Base-by-base conservation (phyloP, 345 rosid genomes). In the Cardamine resedifolia region DNA sequence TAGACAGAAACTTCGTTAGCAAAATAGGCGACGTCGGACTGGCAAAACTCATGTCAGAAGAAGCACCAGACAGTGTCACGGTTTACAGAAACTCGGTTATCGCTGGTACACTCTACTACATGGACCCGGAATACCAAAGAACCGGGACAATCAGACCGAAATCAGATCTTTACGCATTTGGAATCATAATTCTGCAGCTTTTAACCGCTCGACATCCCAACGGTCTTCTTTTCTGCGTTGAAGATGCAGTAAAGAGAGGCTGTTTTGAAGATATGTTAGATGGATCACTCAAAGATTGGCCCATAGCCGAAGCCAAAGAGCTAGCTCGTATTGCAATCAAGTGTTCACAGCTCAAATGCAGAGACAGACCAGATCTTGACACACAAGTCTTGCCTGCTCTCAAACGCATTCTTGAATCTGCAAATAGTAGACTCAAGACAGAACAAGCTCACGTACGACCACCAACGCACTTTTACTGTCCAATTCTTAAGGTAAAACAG, bases 91-190 rank as follows among this genome's bases (percentile, higher is more conserved):
- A 90, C 66, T 84, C 97, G 2, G 39, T 87, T 26, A 75, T 90
- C 59, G 96, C 93, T 0, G 96, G 96, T 67, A 90, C 98, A 12
- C 77, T 92, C 44, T 78, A 61, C 78, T 92, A 92, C 84, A 88
- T 92, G 90, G 98, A 92, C 64, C 96, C 98, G 0, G 97, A 92
- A 73, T 92, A 92, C 75, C 90, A 83, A 56, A 83, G 92, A 80
- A 90, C 96, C 0, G 98, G 98, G 21, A 92, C 95, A 4, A 6
- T 90, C 68, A 80, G 96, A 78, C 98, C 98, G 9, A 92, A 92
- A 70, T 92, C 98, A 1, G 98, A 90, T 85, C 70, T 92, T 18
- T 88, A 84, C 71, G 98, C 96, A 5, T 84, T 92, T 55, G 97
- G 98, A 62, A 64, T 92, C 59, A 86, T 84, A 28, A 79, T 80